phyloP scores from a whole-genome alignment of 441 rosid species.

The Brassica balearica region DNA sequence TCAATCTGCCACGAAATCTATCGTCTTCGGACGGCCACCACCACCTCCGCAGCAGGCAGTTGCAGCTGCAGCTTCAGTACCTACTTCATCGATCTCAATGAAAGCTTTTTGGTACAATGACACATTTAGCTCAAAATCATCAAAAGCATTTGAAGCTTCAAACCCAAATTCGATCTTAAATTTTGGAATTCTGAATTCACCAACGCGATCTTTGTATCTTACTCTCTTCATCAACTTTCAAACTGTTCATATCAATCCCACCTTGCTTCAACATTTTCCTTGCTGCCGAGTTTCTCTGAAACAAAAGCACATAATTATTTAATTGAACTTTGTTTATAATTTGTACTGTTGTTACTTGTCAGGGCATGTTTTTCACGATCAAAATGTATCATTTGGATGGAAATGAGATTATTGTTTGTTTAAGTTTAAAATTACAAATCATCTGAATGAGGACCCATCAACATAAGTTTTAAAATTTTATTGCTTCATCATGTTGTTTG shows the following conservation, averaged over 20 bases:
- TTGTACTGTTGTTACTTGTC: not conserved
- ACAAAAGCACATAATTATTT: constrained; percentile 60
- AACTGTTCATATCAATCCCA: constrained; percentile 87
- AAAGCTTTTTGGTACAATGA: not conserved
- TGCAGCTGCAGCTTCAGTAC: constrained; percentile 26
- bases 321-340: not conserved
- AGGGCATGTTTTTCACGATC: no score
- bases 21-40: not conserved
- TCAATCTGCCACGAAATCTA: constrained; percentile 20
- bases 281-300: constrained; percentile 86
- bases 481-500: no score
- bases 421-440: no score
- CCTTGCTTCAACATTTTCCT: constrained; percentile 89
- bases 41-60: not conserved
- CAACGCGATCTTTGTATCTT: not conserved
- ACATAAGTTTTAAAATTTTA: no score
- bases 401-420: no score
- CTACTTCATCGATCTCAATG: constrained; percentile 24
- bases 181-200: constrained; percentile 25
- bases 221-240: constrained; percentile 76
- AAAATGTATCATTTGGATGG: no score
- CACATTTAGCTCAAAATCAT: not conserved
- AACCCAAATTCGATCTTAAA: constrained; percentile 18
- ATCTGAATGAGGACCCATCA: no score
- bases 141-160: not conserved